These are phyloP conservation scores for Zalaria sp. DNA, from an alignment of 2,329 filamentous ascomycete species.

Conservation along the genomic window DNA sequence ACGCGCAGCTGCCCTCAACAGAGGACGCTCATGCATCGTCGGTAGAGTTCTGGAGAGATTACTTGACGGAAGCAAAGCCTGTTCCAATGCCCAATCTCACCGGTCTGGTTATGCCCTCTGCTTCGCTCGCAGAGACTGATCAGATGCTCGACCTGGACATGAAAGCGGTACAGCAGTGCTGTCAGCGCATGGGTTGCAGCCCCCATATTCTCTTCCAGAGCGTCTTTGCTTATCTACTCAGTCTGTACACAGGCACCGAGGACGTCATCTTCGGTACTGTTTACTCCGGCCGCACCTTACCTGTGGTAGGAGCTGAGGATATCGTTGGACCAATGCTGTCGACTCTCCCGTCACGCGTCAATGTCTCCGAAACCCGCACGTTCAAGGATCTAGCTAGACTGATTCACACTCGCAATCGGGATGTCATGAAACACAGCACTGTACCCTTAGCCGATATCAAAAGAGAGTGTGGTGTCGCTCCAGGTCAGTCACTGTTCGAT, in stretches of 20 bases:
- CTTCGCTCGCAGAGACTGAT: not conserved
- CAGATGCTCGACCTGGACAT: not conserved
- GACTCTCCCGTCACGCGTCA: conserved; percentile 57
- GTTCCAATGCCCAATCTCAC: conserved; percentile 45
- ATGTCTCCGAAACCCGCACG: conserved; percentile 37
- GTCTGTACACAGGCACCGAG: conserved; percentile 44
- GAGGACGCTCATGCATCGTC: conserved; percentile 20
- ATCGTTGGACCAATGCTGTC: conserved; percentile 70
- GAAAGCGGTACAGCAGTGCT: not conserved
- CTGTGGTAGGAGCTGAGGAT: conserved; percentile 53
- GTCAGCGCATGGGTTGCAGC: conserved; percentile 32
- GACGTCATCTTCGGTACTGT: conserved; percentile 68
- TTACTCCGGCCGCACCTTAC: conserved; percentile 66
- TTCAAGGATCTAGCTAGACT: conserved; percentile 47
- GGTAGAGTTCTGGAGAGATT: conserved; percentile 54
- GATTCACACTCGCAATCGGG: conserved; percentile 52
- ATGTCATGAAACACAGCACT: conserved; percentile 47
- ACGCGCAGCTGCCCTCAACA: conserved; percentile 13
- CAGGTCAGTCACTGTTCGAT: conserved; percentile 54
- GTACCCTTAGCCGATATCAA: conserved; percentile 58
- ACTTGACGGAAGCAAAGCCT: conserved; percentile 44
- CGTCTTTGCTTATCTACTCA: conserved; percentile 51
- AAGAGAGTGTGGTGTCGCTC: conserved; percentile 39
- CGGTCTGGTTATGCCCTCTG: conserved; percentile 14
- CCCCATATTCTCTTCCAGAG: conserved; percentile 65